Base-by-base conservation (phyloP, 352 stramenopile genomes). In the Phytophthora melonis region DNA sequence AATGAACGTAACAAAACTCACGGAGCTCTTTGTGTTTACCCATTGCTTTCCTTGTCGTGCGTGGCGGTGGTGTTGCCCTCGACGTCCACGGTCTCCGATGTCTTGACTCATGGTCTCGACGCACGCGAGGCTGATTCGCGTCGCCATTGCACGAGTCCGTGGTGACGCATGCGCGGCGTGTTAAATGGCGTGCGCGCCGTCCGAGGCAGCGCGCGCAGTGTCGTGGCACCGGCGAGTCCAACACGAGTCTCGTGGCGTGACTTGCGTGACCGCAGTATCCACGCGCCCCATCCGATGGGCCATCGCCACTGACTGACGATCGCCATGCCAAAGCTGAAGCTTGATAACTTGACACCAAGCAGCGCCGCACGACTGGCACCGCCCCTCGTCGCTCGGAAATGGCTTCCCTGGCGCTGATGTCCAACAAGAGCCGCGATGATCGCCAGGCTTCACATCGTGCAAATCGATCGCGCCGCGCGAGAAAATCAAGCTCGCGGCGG, bases 371-470 rank as follows among this genome's bases (percentile, higher is more conserved):
- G 34, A 41, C 23, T 32, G 55, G 65, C 49, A 55, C 50, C 32
- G 34, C 47, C 30, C 1, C 34, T 14, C 16, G 34, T 11, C 13
- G 34, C 34, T 41, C 34, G 13, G 30, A 58, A 63, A 70, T 70
- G 63, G 63, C 30, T 64, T 27, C 52, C 45, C 59, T 36, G 56
- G 56, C n/a, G 34, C 56, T 19, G 57, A 47, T 72, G 66, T 72
- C 66, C 66, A 72, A 63, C 65, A 67, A 41, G 34, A 41, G 34
- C 6, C n/a, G 30, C 32, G 30, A 4, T 72, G 54, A 64, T 72
- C 66, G 66, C 52, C 66, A 72, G 66, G 58, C 66, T 72, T 68
- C 66, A 72, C 47, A 62, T 57, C 58, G n/a, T 63, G 66, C 66
- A 72, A 72, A 72, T 67, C 66, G 39, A 39, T 67, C 23, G 43